Percentiles rank a stretch among this genome's conserved stretches.
Conservation (phyloP, 106 monocot genomes). For the Triglochin maritima region DNA sequence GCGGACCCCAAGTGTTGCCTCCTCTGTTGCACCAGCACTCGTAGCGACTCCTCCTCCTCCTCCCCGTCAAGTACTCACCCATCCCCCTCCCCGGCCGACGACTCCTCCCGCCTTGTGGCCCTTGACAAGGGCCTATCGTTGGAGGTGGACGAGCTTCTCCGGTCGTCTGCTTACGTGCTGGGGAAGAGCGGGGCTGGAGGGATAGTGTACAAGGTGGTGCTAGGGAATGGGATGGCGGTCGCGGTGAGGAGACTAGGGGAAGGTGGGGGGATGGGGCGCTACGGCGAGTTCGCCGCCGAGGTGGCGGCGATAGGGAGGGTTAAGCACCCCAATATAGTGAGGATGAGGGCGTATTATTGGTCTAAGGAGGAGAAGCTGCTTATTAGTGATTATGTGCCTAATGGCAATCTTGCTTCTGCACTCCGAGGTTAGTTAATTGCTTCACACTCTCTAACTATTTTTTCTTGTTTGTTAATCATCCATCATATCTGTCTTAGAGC, state of each 20-base stretch:
- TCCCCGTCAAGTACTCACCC: neutral
- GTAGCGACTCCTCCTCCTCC: neutral
- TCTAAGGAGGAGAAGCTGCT: conserved; percentile 79
- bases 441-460: neutral
- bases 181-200: conserved; percentile 67
- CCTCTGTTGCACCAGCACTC: neutral
- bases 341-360: conserved; percentile 80
- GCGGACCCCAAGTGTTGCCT: neutral
- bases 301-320: conserved; percentile 45
- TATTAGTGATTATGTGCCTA: conserved; percentile 65
- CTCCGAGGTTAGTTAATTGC: conserved; percentile 39
- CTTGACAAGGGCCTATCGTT: conserved; percentile 60
- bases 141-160: conserved; percentile 77
- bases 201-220: conserved; percentile 94
- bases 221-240: conserved; percentile 61
- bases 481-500: too few species aligned
- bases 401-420: conserved; percentile 70
- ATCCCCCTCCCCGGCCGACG: conserved; percentile 1
- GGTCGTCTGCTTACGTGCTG: conserved; percentile 87
- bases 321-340: conserved; percentile 68
- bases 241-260: conserved; percentile 69
- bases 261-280: conserved; percentile 19
- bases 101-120: conserved; percentile 34
- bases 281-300: conserved; percentile 69
- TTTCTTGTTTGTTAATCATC: neutral